Conservation (phyloP, 2,329 filamentous ascomycete genomes). For the Epichloe hybrida region DNA sequence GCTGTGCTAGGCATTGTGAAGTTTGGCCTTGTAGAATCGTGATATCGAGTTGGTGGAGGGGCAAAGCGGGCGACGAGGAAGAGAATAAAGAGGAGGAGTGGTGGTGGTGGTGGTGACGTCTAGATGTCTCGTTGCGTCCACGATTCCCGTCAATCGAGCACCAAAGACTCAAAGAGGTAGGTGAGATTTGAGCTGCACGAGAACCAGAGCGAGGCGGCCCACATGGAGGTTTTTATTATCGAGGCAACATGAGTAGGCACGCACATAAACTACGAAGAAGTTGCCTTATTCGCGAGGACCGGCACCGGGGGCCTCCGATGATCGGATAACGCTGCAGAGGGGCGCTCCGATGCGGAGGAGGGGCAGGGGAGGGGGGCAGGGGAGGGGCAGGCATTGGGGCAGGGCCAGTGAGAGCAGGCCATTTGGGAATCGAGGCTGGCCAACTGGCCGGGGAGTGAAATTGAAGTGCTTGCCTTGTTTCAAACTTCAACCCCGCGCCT, state of each 20-base stretch:
- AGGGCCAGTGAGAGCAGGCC: background rate
- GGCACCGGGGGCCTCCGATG: conserved; percentile 10
- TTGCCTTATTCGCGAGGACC: conserved; percentile 1
- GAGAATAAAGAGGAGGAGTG: too few relatives aligned
- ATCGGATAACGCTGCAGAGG: conserved; percentile 8
- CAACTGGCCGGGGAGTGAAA: background rate
- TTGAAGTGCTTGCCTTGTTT: too few relatives aligned
- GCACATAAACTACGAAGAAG: background rate
- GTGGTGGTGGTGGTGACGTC: too few relatives aligned
- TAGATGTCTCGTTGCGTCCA: too few relatives aligned
- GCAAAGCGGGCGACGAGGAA: too few relatives aligned
- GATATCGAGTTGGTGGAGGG: too few relatives aligned
- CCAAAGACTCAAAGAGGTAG: too few relatives aligned
- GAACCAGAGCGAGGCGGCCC: background rate
- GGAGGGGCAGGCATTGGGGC: too few relatives aligned
- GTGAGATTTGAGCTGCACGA: too few relatives aligned
- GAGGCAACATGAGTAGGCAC: background rate
- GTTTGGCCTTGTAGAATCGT: background rate
- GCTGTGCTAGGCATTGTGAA: conserved; percentile 58
- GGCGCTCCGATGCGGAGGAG: conserved; percentile 5
- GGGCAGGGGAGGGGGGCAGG: background rate
- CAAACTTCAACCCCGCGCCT: too few relatives aligned
- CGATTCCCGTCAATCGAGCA: too few relatives aligned
- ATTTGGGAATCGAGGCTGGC: background rate
- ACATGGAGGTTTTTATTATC: conserved; percentile 1